phyloP scores from a whole-genome alignment of 2,329 filamentous ascomycete species.

The Fusarium sp. region DNA sequence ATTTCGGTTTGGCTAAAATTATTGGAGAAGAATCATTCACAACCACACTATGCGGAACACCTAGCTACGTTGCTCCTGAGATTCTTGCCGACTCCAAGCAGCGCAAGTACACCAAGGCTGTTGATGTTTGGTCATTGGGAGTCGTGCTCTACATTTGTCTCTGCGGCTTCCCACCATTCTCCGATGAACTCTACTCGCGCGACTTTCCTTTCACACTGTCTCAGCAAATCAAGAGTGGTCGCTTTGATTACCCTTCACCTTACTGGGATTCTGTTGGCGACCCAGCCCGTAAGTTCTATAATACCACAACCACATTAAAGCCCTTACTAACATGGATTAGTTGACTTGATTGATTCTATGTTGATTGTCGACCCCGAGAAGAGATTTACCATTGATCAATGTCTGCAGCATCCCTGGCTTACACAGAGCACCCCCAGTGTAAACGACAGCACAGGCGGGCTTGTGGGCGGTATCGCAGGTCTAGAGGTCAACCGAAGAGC shows the following conservation, averaged over 20 bases:
- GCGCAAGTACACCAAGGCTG: slow-evolving; percentile 92
- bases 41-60: slow-evolving; percentile 95
- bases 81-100: slow-evolving; percentile 86
- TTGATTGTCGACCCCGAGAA: slow-evolving; percentile 86
- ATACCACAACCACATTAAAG: background rate
- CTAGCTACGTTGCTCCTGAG: slow-evolving; percentile 95
- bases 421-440: slow-evolving; percentile 71
- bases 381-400: slow-evolving; percentile 90
- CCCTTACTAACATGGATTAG: slow-evolving; percentile 48
- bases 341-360: slow-evolving; percentile 96
- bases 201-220: slow-evolving; percentile 89
- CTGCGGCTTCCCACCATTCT: slow-evolving; percentile 97
- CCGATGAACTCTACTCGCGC: slow-evolving; percentile 85
- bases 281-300: slow-evolving; percentile 70
- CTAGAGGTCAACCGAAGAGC: slow-evolving; percentile 89
- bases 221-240: slow-evolving; percentile 91
- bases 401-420: slow-evolving; percentile 91
- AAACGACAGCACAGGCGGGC: slow-evolving; percentile 90
- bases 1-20: slow-evolving; percentile 98
- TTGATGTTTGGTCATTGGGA: slow-evolving; percentile 97
- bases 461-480: slow-evolving; percentile 86
- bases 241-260: slow-evolving; percentile 94
- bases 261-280: slow-evolving; percentile 80
- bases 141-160: slow-evolving; percentile 98
- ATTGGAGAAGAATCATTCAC: slow-evolving; percentile 99